Evolutionary conservation across 2,329 filamentous ascomycete species (phyloP).

Genomic region (Amauroascus niger): DNA sequence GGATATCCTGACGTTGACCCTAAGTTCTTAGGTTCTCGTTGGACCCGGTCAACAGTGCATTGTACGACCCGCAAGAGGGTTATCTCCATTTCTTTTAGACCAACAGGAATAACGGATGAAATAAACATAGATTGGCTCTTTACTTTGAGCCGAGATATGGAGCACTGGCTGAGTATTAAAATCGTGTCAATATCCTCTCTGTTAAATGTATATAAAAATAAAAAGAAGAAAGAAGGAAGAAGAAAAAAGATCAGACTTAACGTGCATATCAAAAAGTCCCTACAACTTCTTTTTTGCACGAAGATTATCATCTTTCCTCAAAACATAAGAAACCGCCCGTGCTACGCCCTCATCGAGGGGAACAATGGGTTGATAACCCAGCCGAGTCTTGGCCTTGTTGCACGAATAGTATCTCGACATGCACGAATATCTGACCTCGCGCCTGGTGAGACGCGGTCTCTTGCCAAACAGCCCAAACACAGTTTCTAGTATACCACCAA

Average conservation of each 20-base stretch:
- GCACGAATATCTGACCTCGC: conserved; percentile 39
- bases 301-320: conserved; percentile 27
- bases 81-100: no score
- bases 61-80: no score
- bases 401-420: conserved; percentile 42
- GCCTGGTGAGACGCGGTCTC: conserved; percentile 38
- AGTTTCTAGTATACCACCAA: conserved; percentile 37
- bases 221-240: neutral
- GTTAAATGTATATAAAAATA: no score
- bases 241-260: neutral
- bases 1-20: no score
- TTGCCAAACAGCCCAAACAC: conserved; percentile 37
- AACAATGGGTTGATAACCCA: conserved; percentile 40
- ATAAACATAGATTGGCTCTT: no score
- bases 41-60: no score
- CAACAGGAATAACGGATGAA: no score
- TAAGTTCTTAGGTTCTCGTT: no score
- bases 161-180: no score
- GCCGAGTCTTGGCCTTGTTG: conserved; percentile 38
- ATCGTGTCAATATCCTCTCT: no score
- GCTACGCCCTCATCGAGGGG: conserved; percentile 39
- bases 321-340: conserved; percentile 37
- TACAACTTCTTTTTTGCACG: conserved; percentile 36
- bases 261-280: conserved; percentile 4
- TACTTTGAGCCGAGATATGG: no score